Base-by-base conservation (phyloP, 2,329 filamentous ascomycete genomes). In the Ascochyta pisi region DNA sequence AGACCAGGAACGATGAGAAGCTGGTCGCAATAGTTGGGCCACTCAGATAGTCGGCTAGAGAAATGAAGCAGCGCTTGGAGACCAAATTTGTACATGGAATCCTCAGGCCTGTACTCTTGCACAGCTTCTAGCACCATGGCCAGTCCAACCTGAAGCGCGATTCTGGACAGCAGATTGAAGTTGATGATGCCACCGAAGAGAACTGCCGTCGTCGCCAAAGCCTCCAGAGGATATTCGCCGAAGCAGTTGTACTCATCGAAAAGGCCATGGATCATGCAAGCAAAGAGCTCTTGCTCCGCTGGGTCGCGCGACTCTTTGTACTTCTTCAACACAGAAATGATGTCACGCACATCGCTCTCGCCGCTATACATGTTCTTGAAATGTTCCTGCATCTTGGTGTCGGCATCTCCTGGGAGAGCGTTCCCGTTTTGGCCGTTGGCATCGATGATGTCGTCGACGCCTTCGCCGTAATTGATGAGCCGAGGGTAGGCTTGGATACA, bases 81-180 rank as follows among this genome's bases (percentile, higher is more conserved):
- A 10, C 96, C 95, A 72, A 99, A 99, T 69, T 97, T 96, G 81
- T 95, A 98, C 95, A 99, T 98, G 1, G 91, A 88, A 58, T 93
- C 88, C 29, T 96, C 90, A 0, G 90, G 86, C 29, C 84, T 80
- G 68, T 95, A 91, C 61, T 96, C 92, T 62, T 91, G 85, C 23
- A 99, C 92, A 12, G 95, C 92, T 74, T 99, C 93, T n/a, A 98
- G 81, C 61, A 99, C 96, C 92, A 99, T 97, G 15, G 91, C 92
- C 15, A 98, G 81, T n/a, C 91, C 95, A 53, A 96, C 92, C 71
- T 96, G 92, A 31, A 98, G 85, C 3, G 95, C 92, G 16, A 99
- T 85, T 38, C 92, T 89, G 6, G 92, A 92, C 46, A 99, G 90
- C 6, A 99, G 84, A 69, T 93, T 92, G 78, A 92, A 95, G 47